These are phyloP conservation scores for Bifiguratus adelaidae DNA, from an alignment of 192 early-diverging fungal genomes.

Conservation along the genomic window DNA sequence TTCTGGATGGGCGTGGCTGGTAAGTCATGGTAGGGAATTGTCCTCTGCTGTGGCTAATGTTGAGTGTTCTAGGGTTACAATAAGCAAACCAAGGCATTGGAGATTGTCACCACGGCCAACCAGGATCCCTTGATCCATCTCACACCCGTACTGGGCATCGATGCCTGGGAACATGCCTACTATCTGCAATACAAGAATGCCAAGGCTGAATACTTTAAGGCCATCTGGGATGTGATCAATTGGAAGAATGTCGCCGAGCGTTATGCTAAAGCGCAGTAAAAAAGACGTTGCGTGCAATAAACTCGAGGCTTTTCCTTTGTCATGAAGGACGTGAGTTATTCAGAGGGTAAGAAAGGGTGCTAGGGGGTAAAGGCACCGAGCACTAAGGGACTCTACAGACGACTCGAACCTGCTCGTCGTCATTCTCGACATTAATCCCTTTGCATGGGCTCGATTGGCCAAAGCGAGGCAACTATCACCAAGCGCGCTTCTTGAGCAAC, in stretches of 20 bases:
- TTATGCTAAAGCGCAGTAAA: slow-evolving; percentile 57
- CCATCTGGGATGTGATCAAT: slow-evolving; percentile 93
- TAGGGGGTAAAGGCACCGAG: too few species aligned
- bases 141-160: slow-evolving; percentile 80
- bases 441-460: slow-evolving; percentile 57
- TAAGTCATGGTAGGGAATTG: slow-evolving; percentile 14
- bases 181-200: slow-evolving; percentile 98
- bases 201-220: slow-evolving; percentile 91
- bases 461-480: too few species aligned
- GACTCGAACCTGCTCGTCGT: slow-evolving; percentile 73
- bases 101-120: slow-evolving; percentile 82
- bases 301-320: too few species aligned
- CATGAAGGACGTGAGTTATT: too few species aligned
- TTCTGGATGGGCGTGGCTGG: slow-evolving; percentile 96
- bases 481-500: too few species aligned
- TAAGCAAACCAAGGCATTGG: slow-evolving; percentile 59
- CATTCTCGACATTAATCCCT: slow-evolving; percentile 74
- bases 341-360: too few species aligned
- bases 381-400: too few species aligned
- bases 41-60: neutral
- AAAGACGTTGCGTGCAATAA: too few species aligned
- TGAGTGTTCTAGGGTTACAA: slow-evolving; percentile 72
- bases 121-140: slow-evolving; percentile 70
- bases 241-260: slow-evolving; percentile 92
- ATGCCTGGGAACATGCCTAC: slow-evolving; percentile 97